Base-by-base conservation (phyloP, 225 moss, liverwort and hornwort genomes). In the Lunularia cruciata region DNA sequence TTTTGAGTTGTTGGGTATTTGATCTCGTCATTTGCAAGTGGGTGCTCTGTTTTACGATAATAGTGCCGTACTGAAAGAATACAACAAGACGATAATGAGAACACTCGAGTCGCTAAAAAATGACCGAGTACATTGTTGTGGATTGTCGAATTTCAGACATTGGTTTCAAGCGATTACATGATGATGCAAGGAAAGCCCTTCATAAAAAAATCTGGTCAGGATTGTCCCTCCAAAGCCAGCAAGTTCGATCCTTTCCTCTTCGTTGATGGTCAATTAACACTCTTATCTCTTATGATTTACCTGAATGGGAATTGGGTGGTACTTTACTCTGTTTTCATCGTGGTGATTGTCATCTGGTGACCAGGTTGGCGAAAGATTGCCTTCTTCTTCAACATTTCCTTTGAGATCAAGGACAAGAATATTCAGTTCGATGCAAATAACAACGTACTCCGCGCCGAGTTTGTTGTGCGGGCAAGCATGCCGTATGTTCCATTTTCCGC, bases 321-420 rank as follows among this genome's bases (percentile, higher is more conserved):
- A 47, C n/a, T n/a, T n/a, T n/a, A n/a, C n/a, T n/a, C n/a, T n/a
- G n/a, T n/a, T n/a, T 16, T 68, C 22, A 16, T 34, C 39, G n/a
- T 65, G 26, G 13, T 15, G 2, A 2, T 61, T 14, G 22, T 11
- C 61, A 5, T 19, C 30, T 40, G 6, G 23, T 56, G 20, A 60
- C 22, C 64, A 84, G 84, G 84, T 40, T 84, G 84, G 84, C 81
- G 84, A 23, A 84, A 84, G 58, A 84, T 84, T 47, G 81, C 81
- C 18, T 84, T 81, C 72, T 84, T 77, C 65, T 84, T 77, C 72
- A 81, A 84, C 49, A 70, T 84, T 20, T 80, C 80, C 0, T 84
- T 84, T 47, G 84, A 84, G 64, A 84, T 84, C 27, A 84, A 81
- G 57, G 81, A 84, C 58, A 84, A 67, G 54, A 73, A 54, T 19